Conservation (phyloP, 1,139 yeast species). For the Blastobotrys raffinosifermentans region DNA sequence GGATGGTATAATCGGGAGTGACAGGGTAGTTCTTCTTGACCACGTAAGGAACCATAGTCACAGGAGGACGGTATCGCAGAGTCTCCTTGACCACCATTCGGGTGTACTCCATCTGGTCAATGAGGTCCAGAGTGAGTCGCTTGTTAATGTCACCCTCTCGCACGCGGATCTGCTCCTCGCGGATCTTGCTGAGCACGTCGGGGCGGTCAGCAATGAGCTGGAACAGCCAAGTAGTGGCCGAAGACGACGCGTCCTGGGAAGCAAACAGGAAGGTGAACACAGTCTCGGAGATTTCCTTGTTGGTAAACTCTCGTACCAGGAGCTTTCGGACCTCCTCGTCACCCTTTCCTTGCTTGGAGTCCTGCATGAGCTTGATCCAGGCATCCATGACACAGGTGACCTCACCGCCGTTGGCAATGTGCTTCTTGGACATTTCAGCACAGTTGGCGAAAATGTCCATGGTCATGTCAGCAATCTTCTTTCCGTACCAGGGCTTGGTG, state of each 20-base stretch:
- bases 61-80: conserved; percentile 95
- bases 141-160: conserved; percentile 67
- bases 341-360: conserved; percentile 52
- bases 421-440: conserved; percentile 78
- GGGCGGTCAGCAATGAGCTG: conserved; percentile 95
- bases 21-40: conserved; percentile 83
- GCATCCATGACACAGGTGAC: conserved; percentile 92
- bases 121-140: conserved; percentile 61
- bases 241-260: conserved; percentile 95
- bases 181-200: conserved; percentile 72
- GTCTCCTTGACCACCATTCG: conserved; percentile 86
- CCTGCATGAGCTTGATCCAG: conserved; percentile 83
- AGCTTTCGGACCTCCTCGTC: conserved; percentile 46
- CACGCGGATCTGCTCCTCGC: conserved; percentile 84
- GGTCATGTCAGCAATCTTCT: conserved; percentile 84
- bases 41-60: conserved; percentile 93
- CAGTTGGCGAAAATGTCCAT: conserved; percentile 86
- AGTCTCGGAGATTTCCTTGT: conserved; percentile 91
- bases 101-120: conserved; percentile 83
- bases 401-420: conserved; percentile 70
- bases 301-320: conserved; percentile 74
- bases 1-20: conserved; percentile 77
- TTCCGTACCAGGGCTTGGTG: conserved; percentile 98
- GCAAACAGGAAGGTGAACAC: conserved; percentile 95
- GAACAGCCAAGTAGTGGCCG: conserved; percentile 98